Evolutionary conservation across 306 rosid species (phyloP), one percentile per base, ranked within the genome.

Genomic region (Macrotyloma uniflorum): DNA sequence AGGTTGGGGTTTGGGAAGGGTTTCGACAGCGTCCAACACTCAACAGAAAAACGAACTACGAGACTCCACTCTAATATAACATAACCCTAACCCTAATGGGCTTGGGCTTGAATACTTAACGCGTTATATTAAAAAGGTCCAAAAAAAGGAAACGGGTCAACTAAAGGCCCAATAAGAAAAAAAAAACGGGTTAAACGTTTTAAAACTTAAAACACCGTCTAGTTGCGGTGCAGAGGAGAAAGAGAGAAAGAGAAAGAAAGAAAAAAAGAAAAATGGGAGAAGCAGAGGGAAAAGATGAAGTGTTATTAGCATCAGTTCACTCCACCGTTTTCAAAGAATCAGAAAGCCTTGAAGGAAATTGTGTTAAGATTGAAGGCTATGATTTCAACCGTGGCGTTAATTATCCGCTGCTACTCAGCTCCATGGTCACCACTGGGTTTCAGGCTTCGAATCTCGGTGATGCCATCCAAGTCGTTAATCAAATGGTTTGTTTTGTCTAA

Each of bases 371-470:
- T 8, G 84, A 88, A 66, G 99, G 99, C 54, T 95, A 95, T 14
- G 93, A 95, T 72, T 95, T 95, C 85, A 91, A 95, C 81, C 83
- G 72, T 3, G 97, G 98, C 10, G 72, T 93, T 2, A 66, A 91
- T 70, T 93, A 91, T 72, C 66, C 85, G n/a, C 84, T 84, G 51
- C 93, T 95, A 62, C 81, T 95, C 55, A 65, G 49, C 9, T 89
- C 98, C 58, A 61, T 95, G 87, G 5, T 86, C 72, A 77, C 89
- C 53, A 91, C 98, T 67, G 98, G 98, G 0, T 95, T 95, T 74
- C 98, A 95, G 64, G 99, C 99, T 79, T 92, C 98, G 67, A 86
- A 92, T 77, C 85, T 95, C 15, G 99, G 86, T 24, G 96, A 91
- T 38, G 98, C 99, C 51, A 81, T 95, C 2, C 63, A 88, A 75